phyloP scores from a whole-genome alignment of 2,329 filamentous ascomycete species.

The Pseudocercospora macadamiae region DNA sequence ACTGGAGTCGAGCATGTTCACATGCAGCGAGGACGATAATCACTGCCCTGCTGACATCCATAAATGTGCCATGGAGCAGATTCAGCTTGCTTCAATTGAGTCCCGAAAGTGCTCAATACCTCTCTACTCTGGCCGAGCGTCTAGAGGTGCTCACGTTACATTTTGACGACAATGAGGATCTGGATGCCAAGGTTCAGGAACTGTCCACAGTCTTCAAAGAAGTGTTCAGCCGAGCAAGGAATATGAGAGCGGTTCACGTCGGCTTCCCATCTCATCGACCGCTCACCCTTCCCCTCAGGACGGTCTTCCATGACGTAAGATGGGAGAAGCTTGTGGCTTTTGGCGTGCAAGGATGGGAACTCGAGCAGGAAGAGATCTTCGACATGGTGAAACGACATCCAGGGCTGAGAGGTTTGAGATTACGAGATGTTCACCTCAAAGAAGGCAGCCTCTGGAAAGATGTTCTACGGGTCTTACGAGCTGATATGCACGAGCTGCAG shows the following conservation, averaged over 20 bases:
- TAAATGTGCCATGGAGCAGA: constrained; percentile 57
- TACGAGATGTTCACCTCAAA: constrained; percentile 64
- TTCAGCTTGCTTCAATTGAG: constrained; percentile 67
- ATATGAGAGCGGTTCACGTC: constrained; percentile 65
- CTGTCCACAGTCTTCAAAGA: constrained; percentile 61
- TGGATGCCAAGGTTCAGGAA: constrained; percentile 60
- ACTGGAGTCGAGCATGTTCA: constrained; percentile 65
- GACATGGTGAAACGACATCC: constrained; percentile 59
- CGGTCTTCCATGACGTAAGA: constrained; percentile 64
- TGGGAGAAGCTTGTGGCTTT: constrained; percentile 66
- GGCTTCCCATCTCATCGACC: constrained; percentile 64
- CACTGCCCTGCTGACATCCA: constrained; percentile 58
- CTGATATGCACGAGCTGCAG: constrained; percentile 60
- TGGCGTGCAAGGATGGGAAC: constrained; percentile 66
- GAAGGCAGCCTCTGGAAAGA: constrained; percentile 64
- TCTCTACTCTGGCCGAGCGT: constrained; percentile 58
- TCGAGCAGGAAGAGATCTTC: constrained; percentile 64
- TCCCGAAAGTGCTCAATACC: constrained; percentile 59
- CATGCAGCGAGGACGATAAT: constrained; percentile 64
- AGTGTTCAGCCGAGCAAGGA: constrained; percentile 62
- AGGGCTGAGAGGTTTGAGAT: constrained; percentile 60
- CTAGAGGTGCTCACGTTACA: constrained; percentile 66
- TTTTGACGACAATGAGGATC: constrained; percentile 61
- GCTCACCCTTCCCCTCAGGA: constrained; percentile 60
- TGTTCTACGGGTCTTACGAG: constrained; percentile 59